Evolutionary conservation across 2,329 filamentous ascomycete genomes (phyloP).

Genomic region (Claviceps maximensis): DNA sequence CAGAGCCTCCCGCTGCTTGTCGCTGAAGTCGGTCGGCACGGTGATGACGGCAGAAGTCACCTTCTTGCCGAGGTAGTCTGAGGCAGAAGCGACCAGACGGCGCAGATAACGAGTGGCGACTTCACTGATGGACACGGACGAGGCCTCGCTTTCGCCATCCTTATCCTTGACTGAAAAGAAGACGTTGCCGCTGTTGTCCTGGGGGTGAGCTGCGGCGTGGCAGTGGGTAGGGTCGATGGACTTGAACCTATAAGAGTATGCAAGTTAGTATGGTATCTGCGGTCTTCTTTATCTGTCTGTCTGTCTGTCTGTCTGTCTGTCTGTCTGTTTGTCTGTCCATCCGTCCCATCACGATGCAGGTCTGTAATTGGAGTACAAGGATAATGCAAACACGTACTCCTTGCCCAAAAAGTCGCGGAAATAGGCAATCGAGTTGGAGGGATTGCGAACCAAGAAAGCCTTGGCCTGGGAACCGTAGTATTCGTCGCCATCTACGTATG

Average conservation of each 20-base stretch:
- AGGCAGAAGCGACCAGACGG: slow-evolving; percentile 68
- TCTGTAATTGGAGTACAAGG: no score
- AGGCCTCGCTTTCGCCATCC: slow-evolving; percentile 44
- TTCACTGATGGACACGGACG: slow-evolving; percentile 64
- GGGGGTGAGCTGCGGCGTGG: slow-evolving; percentile 84
- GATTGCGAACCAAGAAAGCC: slow-evolving; percentile 81
- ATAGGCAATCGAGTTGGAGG: slow-evolving; percentile 84
- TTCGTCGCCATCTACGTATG: slow-evolving; percentile 91
- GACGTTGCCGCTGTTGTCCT: slow-evolving; percentile 57
- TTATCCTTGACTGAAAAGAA: slow-evolving; percentile 78
- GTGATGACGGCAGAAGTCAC: slow-evolving; percentile 93
- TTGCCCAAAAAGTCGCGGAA: slow-evolving; percentile 94
- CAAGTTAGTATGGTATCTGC: background rate
- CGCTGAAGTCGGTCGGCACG: slow-evolving; percentile 83
- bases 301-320: no score
- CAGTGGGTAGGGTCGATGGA: slow-evolving; percentile 91
- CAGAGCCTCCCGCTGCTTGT: slow-evolving; percentile 74
- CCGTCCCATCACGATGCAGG: no score
- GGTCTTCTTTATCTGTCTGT: background rate
- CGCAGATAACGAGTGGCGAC: slow-evolving; percentile 73
- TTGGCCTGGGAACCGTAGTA: slow-evolving; percentile 95
- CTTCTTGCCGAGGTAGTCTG: slow-evolving; percentile 83
- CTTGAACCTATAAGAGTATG: slow-evolving; percentile 52
- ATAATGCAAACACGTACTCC: slow-evolving; percentile 46
- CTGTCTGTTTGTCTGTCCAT: background rate